These are phyloP conservation scores for Aspergillus caelatus DNA, from an alignment of 2,329 filamentous ascomycete species.

Conservation along the genomic window DNA sequence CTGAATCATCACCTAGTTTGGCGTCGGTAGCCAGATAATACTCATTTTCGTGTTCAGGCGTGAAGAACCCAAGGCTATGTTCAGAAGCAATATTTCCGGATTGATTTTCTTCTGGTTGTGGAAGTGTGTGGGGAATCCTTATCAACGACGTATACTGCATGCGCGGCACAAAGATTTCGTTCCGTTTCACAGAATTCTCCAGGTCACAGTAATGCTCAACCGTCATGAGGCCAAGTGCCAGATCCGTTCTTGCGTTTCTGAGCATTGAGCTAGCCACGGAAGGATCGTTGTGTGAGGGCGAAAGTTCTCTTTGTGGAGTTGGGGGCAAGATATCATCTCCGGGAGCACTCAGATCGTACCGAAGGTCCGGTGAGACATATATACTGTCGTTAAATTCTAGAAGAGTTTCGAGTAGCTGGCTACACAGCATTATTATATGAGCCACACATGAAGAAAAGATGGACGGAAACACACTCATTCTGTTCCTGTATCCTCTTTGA, in stretches of 20 bases:
- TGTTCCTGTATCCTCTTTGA: conserved; percentile 84
- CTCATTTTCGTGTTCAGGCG: conserved; percentile 47
- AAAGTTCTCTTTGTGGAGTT: conserved; percentile 42
- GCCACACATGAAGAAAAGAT: background rate
- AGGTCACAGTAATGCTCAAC: conserved; percentile 40
- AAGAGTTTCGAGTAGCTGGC: conserved; percentile 84
- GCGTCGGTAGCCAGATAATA: conserved; percentile 48
- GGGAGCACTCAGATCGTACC: conserved; percentile 67
- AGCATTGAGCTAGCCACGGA: conserved; percentile 38
- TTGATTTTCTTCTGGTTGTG: conserved; percentile 17
- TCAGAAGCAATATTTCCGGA: conserved; percentile 26
- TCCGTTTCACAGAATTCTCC: conserved; percentile 42
- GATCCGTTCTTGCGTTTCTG: conserved; percentile 41
- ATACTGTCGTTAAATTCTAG: conserved; percentile 85
- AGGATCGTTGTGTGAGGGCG: conserved; percentile 37
- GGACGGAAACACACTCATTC: conserved; percentile 72
- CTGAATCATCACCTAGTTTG: conserved; percentile 43
- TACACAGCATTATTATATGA: conserved; percentile 43
- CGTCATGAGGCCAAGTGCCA: conserved; percentile 41
- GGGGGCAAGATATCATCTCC: conserved; percentile 52
- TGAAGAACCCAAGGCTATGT: conserved; percentile 47
- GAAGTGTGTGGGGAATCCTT: conserved; percentile 34
- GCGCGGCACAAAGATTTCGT: conserved; percentile 42
- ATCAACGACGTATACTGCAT: conserved; percentile 36
- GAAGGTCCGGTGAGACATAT: conserved; percentile 73